Base-by-base conservation (phyloP, 257 asterid species). In the Asclepias syriaca region DNA sequence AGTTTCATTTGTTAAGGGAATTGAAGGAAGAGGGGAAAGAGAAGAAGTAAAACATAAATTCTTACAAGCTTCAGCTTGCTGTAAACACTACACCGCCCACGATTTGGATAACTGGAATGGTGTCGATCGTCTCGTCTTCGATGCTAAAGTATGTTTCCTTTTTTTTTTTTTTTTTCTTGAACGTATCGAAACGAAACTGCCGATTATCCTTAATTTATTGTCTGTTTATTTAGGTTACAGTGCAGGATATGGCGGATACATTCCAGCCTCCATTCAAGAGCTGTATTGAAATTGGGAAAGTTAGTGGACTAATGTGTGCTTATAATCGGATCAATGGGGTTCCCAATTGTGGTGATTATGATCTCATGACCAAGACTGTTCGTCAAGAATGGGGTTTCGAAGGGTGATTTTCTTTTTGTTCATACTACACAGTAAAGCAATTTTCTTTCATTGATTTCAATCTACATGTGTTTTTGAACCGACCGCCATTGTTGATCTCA, bases 71-170 rank as follows among this genome's bases (percentile, higher is more conserved):
- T 88, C 96, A 1, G 96, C 96, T 69, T 90, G 96, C 58, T 88
- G 96, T 71, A 90, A 90, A 68, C 93, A 88, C 77, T 88, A 66
- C 85, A 86, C 92, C 15, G 95, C 96, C 34, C 89, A 90, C 66
- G 96, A 90, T 80, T 66, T 90, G 80, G 96, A 90, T 73, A 86
- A 74, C 49, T 90, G 96, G 96, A 73, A 84, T 21, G 85, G 87
- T n/a, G 58, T 88, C 63, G 69, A 64, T 68, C 92, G 95, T 22
- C 88, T 75, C 65, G 22, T 14, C 54, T 90, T 90, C 19, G 81
- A 90, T 49, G 96, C 96, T 48, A 75, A 72, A 1, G 96, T 82
- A 75, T 79, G 84, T 24, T 12, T 29, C n/a, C n/a, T 29, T 2
- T 29, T 1, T 29, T 29, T 29, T 29, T 2, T 1, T 1, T 29